Evolutionary conservation across 768 basidiomycete genomes (phyloP).

Genomic region (Tulasnella sp.): DNA sequence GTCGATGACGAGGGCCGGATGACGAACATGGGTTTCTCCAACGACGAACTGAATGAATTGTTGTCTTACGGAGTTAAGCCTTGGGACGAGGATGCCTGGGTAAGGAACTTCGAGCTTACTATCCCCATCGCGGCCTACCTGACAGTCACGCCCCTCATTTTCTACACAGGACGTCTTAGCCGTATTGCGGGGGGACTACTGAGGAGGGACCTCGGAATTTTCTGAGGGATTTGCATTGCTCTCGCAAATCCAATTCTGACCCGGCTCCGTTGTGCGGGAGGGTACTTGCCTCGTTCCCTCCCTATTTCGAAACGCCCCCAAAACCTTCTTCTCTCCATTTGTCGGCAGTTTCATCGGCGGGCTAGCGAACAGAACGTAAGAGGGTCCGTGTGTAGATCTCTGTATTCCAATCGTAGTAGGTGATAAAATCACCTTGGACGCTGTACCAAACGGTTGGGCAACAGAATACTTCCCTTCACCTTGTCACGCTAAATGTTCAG

Average conservation of each 20-base stretch:
- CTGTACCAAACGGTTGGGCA: slow-evolving; percentile 1
- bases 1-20: not conserved
- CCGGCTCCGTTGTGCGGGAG: not conserved
- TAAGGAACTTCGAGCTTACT: slow-evolving; percentile 30
- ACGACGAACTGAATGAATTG: slow-evolving; percentile 39
- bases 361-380: not conserved
- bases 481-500: not conserved
- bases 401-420: not conserved
- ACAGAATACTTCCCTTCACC: not conserved
- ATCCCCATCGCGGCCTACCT: not conserved
- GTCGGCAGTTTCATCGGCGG: not conserved
- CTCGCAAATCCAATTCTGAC: not conserved
- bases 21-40: slow-evolving; percentile 38
- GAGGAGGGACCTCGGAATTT: not conserved
- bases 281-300: not conserved
- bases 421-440: not conserved
- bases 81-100: slow-evolving; percentile 46
- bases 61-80: slow-evolving; percentile 43
- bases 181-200: not conserved
- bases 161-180: not conserved
- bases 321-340: not conserved
- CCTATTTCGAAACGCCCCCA: not conserved
- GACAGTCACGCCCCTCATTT: not conserved
- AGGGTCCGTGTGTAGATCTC: not conserved
- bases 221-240: not conserved